phyloP scores from a whole-genome alignment of 2,329 filamentous ascomycete species.

The Trichoderma atroviride region DNA sequence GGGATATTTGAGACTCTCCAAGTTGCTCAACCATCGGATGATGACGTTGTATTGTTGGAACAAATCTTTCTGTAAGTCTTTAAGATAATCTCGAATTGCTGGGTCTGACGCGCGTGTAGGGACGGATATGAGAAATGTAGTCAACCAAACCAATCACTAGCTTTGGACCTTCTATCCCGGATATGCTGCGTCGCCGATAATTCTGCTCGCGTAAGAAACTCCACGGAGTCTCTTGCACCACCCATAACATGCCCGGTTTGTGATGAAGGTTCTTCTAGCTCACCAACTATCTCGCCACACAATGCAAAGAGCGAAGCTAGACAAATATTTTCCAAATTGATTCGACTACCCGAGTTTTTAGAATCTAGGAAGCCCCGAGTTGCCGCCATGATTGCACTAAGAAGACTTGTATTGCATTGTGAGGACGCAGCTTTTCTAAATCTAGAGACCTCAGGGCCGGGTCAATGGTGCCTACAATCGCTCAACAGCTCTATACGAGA shows the following conservation, averaged over 20 bases:
- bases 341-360: conserved; percentile 50
- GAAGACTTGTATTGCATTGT: conserved; percentile 70
- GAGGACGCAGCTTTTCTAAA: conserved; percentile 62
- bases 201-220: not conserved
- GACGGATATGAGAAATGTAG: conserved; percentile 49
- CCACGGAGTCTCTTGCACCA: conserved; percentile 3
- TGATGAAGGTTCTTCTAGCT: conserved; percentile 24
- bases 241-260: conserved; percentile 35
- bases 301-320: conserved; percentile 45
- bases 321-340: conserved; percentile 50
- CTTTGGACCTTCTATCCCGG: conserved; percentile 58
- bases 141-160: conserved; percentile 54
- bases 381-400: conserved; percentile 70
- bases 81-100: not conserved
- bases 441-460: conserved; percentile 67
- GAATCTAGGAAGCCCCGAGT: conserved; percentile 65
- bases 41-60: conserved; percentile 38
- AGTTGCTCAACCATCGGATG: conserved; percentile 30
- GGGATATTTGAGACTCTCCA: conserved; percentile 38
- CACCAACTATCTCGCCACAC: conserved; percentile 9
- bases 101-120: conserved; percentile 36
- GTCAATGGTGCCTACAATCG: conserved; percentile 80
- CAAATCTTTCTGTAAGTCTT: conserved; percentile 52
- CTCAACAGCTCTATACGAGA: conserved; percentile 84
- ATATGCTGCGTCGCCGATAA: conserved; percentile 40